Evolutionary conservation across 768 basidiomycete species (phyloP).

Genomic region (Lyophyllum atratum): DNA sequence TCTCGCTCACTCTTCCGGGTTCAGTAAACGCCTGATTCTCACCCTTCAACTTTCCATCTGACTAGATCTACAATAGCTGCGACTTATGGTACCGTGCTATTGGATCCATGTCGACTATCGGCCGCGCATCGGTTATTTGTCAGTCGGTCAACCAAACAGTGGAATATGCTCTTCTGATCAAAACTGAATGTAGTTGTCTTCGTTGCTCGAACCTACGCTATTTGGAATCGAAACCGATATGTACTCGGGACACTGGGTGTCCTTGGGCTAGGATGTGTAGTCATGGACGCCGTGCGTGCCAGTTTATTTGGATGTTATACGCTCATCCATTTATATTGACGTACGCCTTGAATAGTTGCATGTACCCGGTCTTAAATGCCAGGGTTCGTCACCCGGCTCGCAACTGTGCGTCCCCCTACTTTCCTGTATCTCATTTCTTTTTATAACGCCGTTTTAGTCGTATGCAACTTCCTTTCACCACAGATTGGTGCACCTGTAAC

Average conservation of each 20-base stretch:
- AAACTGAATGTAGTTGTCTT: conserved; percentile 14
- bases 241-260: conserved; percentile 13
- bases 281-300: conserved; percentile 13
- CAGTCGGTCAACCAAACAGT: background rate
- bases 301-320: background rate
- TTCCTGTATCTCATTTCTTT: background rate
- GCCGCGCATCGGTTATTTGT: conserved; percentile 21
- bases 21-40: background rate
- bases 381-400: conserved; percentile 11
- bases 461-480: background rate
- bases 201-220: conserved; percentile 18
- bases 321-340: background rate
- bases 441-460: background rate
- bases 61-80: conserved; percentile 5
- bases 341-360: conserved; percentile 12
- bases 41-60: background rate
- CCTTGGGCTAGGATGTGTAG: conserved; percentile 12
- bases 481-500: background rate
- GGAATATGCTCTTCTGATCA: background rate
- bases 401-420: conserved; percentile 5
- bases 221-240: conserved; percentile 14
- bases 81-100: conserved; percentile 15
- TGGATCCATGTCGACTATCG: conserved; percentile 10
- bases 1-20: background rate
- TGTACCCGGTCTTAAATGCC: conserved; percentile 13